Percentiles rank a stretch among this genome's conserved stretches.
Evolutionary conservation across 2,329 filamentous ascomycete genomes (phyloP).

Genomic region (Fusarium pilosicola): DNA sequence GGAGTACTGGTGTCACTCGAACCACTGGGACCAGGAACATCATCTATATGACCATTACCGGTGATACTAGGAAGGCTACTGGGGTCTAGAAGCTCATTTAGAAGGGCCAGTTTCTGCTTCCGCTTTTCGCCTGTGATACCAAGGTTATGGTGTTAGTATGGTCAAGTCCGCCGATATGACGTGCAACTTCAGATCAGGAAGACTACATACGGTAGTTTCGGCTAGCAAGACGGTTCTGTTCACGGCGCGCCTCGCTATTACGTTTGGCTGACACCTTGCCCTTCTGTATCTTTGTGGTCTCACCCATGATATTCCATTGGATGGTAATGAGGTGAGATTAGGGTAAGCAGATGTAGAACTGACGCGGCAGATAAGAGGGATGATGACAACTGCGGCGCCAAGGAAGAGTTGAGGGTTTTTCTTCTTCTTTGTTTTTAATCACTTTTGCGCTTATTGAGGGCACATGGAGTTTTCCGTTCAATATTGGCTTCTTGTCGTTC

Average conservation of each 20-base stretch:
- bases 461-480: too few species aligned
- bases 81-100: constrained; percentile 51
- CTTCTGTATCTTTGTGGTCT: constrained; percentile 20
- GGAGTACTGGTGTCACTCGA: not conserved
- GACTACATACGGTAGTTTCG: constrained; percentile 47
- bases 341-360: not conserved
- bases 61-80: constrained; percentile 6
- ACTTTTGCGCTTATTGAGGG: not conserved
- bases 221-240: constrained; percentile 44
- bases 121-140: constrained; percentile 53
- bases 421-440: not conserved
- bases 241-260: constrained; percentile 39
- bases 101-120: constrained; percentile 55
- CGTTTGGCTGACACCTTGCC: constrained; percentile 33
- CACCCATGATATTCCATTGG: constrained; percentile 19
- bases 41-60: not conserved
- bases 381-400: not conserved
- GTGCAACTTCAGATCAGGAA: constrained; percentile 14
- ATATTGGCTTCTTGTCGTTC: not conserved
- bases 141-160: constrained; percentile 25
- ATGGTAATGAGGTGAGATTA: not conserved
- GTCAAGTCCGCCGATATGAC: not conserved
- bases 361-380: not conserved
- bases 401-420: not conserved
- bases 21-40: not conserved